phyloP scores from a whole-genome alignment of 495 filamentous ascomycete species.

The Neurospora hispaniola region DNA sequence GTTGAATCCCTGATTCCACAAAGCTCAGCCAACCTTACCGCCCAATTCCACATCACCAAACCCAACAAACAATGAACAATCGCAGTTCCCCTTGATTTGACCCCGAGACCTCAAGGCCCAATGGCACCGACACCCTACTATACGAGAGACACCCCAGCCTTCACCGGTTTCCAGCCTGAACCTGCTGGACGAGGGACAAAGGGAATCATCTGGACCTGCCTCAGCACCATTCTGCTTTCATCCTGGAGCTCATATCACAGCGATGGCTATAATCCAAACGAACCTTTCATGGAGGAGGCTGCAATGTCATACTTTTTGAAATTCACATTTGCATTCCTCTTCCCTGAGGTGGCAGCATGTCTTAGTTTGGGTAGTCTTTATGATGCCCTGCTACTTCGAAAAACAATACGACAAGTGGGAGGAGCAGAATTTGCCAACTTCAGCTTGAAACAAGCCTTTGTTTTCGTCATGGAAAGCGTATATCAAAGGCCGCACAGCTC shows the following conservation, averaged over 20 bases:
- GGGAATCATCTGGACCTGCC: not conserved
- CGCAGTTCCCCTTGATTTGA: not conserved
- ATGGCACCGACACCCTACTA: not conserved
- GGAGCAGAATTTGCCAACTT: not conserved
- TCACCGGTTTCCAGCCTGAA: not conserved
- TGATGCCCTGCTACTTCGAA: not conserved
- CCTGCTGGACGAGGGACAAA: not conserved
- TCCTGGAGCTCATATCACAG: not conserved
- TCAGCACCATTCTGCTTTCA: not conserved
- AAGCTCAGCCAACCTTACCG: not conserved
- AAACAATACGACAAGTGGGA: not conserved
- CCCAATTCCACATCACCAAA: not conserved
- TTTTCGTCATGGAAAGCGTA: accelerated
- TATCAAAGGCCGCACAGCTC: not conserved
- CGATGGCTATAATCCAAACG: not conserved
- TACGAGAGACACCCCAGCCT: not conserved
- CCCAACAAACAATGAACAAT: not conserved
- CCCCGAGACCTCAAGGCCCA: not conserved
- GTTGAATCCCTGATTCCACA: not conserved
- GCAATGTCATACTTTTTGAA: accelerated
- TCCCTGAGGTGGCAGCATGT: not conserved
- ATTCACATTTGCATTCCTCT: not conserved
- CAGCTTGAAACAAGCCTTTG: not conserved
- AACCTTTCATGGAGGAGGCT: accelerated
- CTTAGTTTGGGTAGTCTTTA: accelerated